phyloP scores from a whole-genome alignment of 257 asterid genomes.

The Perilla frutescens region DNA sequence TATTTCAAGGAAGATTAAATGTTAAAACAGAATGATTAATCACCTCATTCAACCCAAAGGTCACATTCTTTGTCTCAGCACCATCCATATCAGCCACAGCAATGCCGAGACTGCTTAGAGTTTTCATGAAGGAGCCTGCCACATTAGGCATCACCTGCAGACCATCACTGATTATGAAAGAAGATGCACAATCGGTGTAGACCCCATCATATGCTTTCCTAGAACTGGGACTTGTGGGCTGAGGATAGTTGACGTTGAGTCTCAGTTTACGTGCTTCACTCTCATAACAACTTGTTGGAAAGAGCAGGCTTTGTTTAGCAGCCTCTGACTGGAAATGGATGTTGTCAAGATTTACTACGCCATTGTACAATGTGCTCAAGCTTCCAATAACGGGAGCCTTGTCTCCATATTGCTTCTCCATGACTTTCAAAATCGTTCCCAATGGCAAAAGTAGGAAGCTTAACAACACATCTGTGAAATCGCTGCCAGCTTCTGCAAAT shows the following conservation, averaged over 20 bases:
- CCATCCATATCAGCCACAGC: neutral
- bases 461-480: conserved; percentile 37
- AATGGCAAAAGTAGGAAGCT: conserved; percentile 41
- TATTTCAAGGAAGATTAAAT: neutral
- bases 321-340: neutral
- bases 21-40: neutral
- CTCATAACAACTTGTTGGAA: conserved; percentile 8
- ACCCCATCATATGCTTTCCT: neutral
- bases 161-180: neutral
- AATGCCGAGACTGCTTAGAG: conserved; percentile 14
- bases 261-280: neutral
- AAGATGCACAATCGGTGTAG: neutral
- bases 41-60: conserved; percentile 32
- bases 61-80: conserved; percentile 14
- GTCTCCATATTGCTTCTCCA: conserved; percentile 21
- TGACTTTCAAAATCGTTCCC: conserved; percentile 10
- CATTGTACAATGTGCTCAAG: conserved; percentile 30
- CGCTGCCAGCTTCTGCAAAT: conserved; percentile 31
- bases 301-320: conserved; percentile 20
- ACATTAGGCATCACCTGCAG: neutral
- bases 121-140: neutral
- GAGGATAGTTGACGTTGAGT: neutral
- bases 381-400: conserved; percentile 26
- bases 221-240: neutral
- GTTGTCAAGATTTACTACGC: conserved; percentile 14